Base-by-base conservation (phyloP, 192 early-diverging fungal species). In the Umbelopsis sp. region DNA sequence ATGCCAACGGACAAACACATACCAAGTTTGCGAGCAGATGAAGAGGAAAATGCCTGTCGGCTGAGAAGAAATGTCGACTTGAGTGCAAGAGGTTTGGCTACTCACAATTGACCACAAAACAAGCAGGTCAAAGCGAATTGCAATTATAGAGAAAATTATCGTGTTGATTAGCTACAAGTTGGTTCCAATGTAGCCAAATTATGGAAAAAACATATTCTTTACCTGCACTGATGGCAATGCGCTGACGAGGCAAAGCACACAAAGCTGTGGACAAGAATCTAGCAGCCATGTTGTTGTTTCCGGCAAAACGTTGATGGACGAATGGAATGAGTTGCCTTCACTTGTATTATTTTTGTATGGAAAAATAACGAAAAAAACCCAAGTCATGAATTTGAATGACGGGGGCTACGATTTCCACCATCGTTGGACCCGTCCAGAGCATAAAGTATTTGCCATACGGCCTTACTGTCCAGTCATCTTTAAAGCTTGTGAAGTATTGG, bases 181-280 rank as follows among this genome's bases (percentile, higher is more conserved):
- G 4, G n/a, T 49, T 16, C n/a, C 8, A 62, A 31, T 62, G 26
- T 4, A 2, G 29, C 26, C 31, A 32, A n/a, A n/a, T 25, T 12
- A 1, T 20, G 29, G 17, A 11, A 34, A 0, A 31, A 11, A 20
- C 32, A 41, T 11, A 11, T 4, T 1, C 38, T 32, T 62, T 62
- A 62, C 56, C 56, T 62, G 56, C 56, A 17, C 29, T 62, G 56
- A n/a, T 32, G 56, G 56, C 56, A 62, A 62, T 62, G 20, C 56
- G 56, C 56, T 62, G 56, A 62, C 56, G 56, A 32, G 56, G 56
- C 56, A 62, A 62, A 62, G 56, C 56, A 20, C 56, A 62, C 56
- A 62, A 34, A 62, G 56, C 56, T 62, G 56, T 62, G 56, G 56
- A 62, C 31, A 62, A 20, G 31, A 62, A 34, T 62, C 56, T 62